A percentile compares a stretch with the other conserved stretches of the same genome.
Conservation (phyloP, 2,329 filamentous ascomycete genomes). For the Apiospora pterosperma region DNA sequence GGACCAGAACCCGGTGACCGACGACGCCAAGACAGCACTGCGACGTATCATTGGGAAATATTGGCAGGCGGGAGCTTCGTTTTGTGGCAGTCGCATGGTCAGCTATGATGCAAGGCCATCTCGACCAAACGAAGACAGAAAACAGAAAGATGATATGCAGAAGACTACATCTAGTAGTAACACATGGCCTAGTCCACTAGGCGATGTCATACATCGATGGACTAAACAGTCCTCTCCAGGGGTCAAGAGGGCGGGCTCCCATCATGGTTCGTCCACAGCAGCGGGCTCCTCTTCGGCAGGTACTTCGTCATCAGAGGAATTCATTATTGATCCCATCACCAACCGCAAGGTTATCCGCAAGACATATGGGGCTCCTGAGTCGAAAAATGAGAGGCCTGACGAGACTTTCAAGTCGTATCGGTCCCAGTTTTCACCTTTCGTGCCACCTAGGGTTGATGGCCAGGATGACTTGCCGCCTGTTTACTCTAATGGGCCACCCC, state of each 20-base stretch:
- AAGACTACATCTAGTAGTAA: conserved; percentile 12
- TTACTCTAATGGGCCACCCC: conserved; percentile 31
- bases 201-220: conserved; percentile 7
- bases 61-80: conserved; percentile 28
- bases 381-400: conserved; percentile 20
- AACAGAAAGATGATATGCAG: background rate
- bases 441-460: conserved; percentile 14
- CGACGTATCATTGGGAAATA: conserved; percentile 41
- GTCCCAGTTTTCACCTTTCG: conserved; percentile 29
- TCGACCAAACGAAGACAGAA: background rate
- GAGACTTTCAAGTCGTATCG: conserved; percentile 31
- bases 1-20: conserved; percentile 36
- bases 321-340: conserved; percentile 56
- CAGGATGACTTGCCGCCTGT: conserved; percentile 17
- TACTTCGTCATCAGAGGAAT: conserved; percentile 23
- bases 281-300: background rate
- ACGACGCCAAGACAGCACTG: conserved; percentile 32
- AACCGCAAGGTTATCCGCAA: conserved; percentile 46
- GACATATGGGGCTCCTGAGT: conserved; percentile 11
- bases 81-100: conserved; percentile 12
- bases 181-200: conserved; percentile 12
- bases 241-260: conserved; percentile 6
- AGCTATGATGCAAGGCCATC: background rate
- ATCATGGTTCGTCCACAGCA: background rate
- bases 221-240: conserved; percentile 8